phyloP scores from a whole-genome alignment of 805 yeast species.

The Ogataea allantospora region DNA sequence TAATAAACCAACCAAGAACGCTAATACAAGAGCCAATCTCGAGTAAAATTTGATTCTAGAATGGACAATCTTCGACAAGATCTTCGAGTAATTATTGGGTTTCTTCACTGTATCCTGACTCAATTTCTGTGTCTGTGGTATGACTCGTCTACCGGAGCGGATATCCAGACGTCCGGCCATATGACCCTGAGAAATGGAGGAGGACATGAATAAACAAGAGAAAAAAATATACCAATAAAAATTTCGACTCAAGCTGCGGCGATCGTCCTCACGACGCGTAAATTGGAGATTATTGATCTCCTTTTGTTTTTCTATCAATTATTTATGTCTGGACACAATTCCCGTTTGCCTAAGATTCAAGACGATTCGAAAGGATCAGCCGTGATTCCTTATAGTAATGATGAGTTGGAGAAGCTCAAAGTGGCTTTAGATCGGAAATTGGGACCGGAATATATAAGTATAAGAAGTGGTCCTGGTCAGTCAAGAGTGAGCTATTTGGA shows the following conservation, averaged over 20 bases:
- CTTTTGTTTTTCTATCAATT: conserved; percentile 3
- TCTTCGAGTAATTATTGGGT: conserved; percentile 23
- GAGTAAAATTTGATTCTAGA: conserved; percentile 31
- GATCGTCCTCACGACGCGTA: conserved; percentile 11
- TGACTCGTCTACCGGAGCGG: conserved; percentile 1
- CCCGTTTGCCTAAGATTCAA: conserved; percentile 14
- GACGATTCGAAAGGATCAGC: conserved; percentile 1
- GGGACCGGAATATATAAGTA: conserved; percentile 78
- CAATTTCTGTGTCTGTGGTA: conserved; percentile 1
- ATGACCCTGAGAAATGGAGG: conserved; percentile 5
- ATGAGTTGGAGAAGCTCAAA: conserved; percentile 28
- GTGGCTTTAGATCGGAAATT: conserved; percentile 39
- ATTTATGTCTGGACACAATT: conserved; percentile 11
- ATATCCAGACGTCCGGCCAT: background rate
- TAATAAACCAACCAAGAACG: conserved; percentile 20
- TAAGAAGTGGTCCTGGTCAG: conserved; percentile 74
- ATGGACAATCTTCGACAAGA: conserved; percentile 24
- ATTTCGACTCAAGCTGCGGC: conserved; percentile 1
- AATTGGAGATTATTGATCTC: conserved; percentile 11
- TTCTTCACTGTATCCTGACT: conserved; percentile 12
- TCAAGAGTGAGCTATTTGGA: conserved; percentile 69
- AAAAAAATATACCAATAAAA: conserved; percentile 1
- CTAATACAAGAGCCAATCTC: conserved; percentile 25
- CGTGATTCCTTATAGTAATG: conserved; percentile 20
- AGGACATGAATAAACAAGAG: conserved; percentile 9